Evolutionary conservation across 1,284 basidiomycete genomes (phyloP).

Genomic region (Ustilago lituana): DNA sequence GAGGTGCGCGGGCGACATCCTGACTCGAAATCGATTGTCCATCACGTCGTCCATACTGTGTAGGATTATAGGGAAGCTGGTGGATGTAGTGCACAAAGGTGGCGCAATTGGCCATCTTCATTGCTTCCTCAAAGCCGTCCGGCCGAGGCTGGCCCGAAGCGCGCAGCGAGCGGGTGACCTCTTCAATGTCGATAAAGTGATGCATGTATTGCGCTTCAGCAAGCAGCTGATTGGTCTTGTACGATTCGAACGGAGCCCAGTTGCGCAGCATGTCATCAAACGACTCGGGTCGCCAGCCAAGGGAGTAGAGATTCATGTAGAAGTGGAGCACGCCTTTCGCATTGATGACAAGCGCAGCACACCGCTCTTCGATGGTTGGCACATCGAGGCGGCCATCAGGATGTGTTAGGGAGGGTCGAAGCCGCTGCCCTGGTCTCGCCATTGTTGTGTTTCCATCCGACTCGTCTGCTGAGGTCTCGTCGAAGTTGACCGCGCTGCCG

Average conservation of each 20-base stretch:
- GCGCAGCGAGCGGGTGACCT: slow-evolving; percentile 35
- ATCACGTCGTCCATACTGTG: slow-evolving; percentile 16
- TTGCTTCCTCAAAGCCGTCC: slow-evolving; percentile 42
- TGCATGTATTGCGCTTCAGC: slow-evolving; percentile 46
- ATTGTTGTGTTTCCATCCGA: slow-evolving; percentile 22
- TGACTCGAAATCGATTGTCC: slow-evolving; percentile 26
- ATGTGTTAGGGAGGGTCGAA: slow-evolving; percentile 33
- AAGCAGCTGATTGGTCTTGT: slow-evolving; percentile 55
- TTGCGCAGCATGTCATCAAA: slow-evolving; percentile 49
- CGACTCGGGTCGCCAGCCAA: slow-evolving; percentile 35
- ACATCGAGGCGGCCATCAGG: slow-evolving; percentile 43
- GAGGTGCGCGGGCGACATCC: slow-evolving; percentile 24
- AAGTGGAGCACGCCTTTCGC: slow-evolving; percentile 50
- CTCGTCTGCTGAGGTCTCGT: slow-evolving; percentile 7
- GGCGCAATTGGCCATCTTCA: slow-evolving; percentile 57
- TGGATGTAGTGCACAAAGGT: slow-evolving; percentile 59
- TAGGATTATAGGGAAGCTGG: slow-evolving; percentile 36
- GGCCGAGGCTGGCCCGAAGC: slow-evolving; percentile 14
- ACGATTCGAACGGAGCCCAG: slow-evolving; percentile 52
- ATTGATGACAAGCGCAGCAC: slow-evolving; percentile 44
- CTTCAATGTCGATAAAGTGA: slow-evolving; percentile 53
- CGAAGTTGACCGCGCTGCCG: not conserved
- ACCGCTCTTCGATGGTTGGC: slow-evolving; percentile 46
- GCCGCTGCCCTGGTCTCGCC: slow-evolving; percentile 36
- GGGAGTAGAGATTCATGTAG: slow-evolving; percentile 42